Conservation (phyloP, 1,284 basidiomycete genomes). For the Melampsora americana region DNA sequence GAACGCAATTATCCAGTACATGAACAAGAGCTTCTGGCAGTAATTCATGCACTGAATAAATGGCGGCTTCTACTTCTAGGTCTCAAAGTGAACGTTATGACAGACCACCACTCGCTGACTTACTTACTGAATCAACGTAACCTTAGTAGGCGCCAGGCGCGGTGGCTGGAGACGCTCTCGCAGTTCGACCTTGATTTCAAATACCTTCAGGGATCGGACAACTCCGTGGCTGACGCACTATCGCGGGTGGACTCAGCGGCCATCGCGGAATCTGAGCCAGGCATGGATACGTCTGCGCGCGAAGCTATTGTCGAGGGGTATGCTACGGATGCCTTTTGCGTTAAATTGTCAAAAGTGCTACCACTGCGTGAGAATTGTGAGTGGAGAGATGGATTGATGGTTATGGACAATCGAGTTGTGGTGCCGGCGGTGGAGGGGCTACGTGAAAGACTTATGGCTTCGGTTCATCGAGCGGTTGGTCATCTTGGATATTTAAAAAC, state of each 20-base stretch:
- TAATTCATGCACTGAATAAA: slow-evolving; percentile 44
- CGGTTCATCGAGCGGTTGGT: neutral
- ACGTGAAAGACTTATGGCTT: too few species aligned
- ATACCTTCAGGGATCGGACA: neutral
- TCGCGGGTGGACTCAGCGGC: neutral
- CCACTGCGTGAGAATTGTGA: too few species aligned
- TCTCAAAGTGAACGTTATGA: slow-evolving; percentile 38
- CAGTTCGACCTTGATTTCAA: neutral
- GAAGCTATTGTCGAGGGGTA: too few species aligned
- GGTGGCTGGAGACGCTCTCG: neutral
- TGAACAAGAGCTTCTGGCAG: slow-evolving; percentile 44
- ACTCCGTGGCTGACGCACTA: neutral
- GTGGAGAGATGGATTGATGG: too few species aligned
- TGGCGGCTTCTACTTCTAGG: slow-evolving; percentile 46
- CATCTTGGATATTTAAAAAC: slow-evolving; percentile 4
- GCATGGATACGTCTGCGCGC: too few species aligned
- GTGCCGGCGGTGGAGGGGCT: too few species aligned
- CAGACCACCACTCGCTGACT: slow-evolving; percentile 13
- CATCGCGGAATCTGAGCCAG: neutral
- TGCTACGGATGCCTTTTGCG: too few species aligned
- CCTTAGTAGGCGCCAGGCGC: neutral
- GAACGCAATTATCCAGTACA: slow-evolving; percentile 46
- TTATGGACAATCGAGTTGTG: too few species aligned
- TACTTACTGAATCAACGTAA: too few species aligned
- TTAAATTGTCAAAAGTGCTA: too few species aligned